Evolutionary conservation across 331 rosid genomes (phyloP), one percentile per base, ranked within the genome.

Genomic region (Malus hybrid): DNA sequence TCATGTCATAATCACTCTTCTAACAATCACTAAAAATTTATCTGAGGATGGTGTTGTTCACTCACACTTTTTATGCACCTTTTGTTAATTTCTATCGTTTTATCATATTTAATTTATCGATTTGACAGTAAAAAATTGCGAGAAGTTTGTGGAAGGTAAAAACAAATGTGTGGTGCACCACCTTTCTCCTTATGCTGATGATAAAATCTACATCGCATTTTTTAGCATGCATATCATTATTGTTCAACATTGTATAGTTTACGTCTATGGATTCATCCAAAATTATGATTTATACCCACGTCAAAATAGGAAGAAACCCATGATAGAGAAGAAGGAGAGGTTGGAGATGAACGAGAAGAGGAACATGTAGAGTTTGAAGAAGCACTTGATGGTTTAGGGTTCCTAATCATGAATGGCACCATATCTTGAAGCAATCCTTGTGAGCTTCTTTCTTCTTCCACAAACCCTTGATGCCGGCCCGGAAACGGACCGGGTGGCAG

Each of bases 401-500:
- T 91, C 73, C 96, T 74, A 76, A 93, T 89, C 88, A 78, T 85
- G 70, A 89, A 78, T 5, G 98, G 98, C 62, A 93, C 98, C 85
- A 91, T 67, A 28, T 93, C 98, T 85, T 93, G 93, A 67, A 93
- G 98, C 85, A 93, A 72, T 27, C 98, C 98, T 77, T 87, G 91
- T 29, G 93, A 67, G 74, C 79, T 86, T 31, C 85, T 50, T 57
- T 68, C 84, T 66, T 73, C 84, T 82, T 80, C 75, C 36, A 31
- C 69, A 7, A 8, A 39, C 10, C 65, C 85, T 71, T 69, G 80
- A 29, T 16, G 24, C 7, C 19, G 68, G n/a, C 15, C 44, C 6
- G 28, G 13, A 27, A 16, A 73, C 6, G 76, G 11, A 5, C 27
- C 5, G 69, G 59, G 39, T 10, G 42, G 69, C 18, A 16, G 5